Conservation (phyloP, 177 flowering plant species). For the Vitis hybrid region DNA sequence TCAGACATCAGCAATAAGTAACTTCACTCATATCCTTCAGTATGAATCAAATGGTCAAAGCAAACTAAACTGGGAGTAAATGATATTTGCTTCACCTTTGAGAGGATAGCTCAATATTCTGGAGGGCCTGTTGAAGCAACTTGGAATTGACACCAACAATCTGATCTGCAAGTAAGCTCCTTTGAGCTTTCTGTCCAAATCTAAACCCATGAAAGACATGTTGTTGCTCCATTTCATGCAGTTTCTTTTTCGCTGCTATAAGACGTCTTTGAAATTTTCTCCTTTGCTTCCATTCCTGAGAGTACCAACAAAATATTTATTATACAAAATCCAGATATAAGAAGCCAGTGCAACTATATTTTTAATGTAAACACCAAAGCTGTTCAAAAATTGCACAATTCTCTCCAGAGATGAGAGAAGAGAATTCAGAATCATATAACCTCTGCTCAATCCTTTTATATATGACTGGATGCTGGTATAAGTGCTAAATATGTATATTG, state of each 20-base stretch:
- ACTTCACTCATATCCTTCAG: neutral
- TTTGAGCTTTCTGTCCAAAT: constrained; percentile 69
- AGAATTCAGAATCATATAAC: neutral
- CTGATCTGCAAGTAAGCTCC: constrained; percentile 64
- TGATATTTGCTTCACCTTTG: constrained; percentile 41
- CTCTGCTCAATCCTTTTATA: neutral
- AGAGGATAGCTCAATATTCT: constrained; percentile 33
- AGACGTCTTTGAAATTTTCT: constrained; percentile 67
- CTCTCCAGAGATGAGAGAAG: neutral
- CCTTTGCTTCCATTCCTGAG: constrained; percentile 91
- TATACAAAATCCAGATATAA: neutral
- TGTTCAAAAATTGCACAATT: neutral
- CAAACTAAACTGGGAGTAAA: neutral
- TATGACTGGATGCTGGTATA: neutral
- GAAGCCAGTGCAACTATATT: too few relatives aligned
- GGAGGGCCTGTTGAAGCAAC: constrained; percentile 70
- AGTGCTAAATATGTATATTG: neutral
- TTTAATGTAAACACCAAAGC: neutral
- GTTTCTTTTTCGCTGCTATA: constrained; percentile 77
- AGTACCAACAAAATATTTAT: neutral
- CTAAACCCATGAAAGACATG: constrained; percentile 83
- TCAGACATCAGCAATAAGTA: neutral
- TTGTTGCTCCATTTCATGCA: constrained; percentile 73
- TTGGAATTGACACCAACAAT: constrained; percentile 65
- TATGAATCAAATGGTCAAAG: neutral